These are phyloP conservation scores for Lagenaria siceraria DNA, from an alignment of 306 rosid genomes.

Conservation along the genomic window DNA sequence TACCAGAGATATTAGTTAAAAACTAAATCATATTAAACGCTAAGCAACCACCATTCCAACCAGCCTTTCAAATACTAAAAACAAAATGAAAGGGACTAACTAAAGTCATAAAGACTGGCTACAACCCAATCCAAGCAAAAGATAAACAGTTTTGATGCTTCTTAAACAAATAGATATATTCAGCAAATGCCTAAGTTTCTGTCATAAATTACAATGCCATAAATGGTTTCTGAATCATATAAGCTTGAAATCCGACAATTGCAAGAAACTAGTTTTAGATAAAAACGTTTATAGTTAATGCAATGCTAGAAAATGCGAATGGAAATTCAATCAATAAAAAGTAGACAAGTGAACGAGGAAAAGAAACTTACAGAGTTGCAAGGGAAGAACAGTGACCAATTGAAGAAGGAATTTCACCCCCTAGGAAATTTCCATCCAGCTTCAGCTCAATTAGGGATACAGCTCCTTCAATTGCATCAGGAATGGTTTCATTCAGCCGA, in stretches of 20 bases:
- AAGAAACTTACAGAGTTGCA: constrained; percentile 54
- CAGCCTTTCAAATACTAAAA: background rate
- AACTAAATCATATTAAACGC: background rate
- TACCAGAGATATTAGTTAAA: background rate
- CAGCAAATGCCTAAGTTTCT: background rate
- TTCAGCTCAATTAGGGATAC: constrained; percentile 49
- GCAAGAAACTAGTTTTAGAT: background rate
- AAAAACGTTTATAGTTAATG: background rate
- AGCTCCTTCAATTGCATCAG: constrained; percentile 61
- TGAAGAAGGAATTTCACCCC: constrained; percentile 54
- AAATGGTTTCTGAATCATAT: background rate
- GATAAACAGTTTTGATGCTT: background rate
- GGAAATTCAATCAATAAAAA: background rate
- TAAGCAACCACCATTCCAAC: background rate
- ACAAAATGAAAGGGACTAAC: background rate
- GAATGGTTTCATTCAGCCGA: constrained; percentile 56
- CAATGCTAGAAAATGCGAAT: background rate
- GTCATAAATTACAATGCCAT: background rate
- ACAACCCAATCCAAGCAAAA: background rate
- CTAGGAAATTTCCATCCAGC: constrained; percentile 49
- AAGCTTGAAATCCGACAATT: background rate
- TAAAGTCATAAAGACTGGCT: background rate
- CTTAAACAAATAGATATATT: background rate
- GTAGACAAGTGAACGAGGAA: constrained; percentile 2
- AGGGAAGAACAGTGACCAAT: constrained; percentile 59